These are phyloP conservation scores for Ogataea angusta DNA, from an alignment of 805 yeast species.

Conservation along the genomic window DNA sequence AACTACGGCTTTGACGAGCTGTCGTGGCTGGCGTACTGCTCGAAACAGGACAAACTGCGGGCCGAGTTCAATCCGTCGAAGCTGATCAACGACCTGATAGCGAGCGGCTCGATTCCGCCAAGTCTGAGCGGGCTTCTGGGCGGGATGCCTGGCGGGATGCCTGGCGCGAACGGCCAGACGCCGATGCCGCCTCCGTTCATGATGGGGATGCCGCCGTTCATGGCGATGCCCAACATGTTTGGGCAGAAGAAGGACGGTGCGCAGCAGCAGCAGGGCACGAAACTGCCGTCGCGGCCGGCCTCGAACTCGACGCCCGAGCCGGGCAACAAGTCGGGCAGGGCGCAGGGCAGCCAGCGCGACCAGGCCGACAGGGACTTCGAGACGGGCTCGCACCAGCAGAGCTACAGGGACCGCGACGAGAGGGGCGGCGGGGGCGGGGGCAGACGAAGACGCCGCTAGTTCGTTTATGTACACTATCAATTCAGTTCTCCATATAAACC, in stretches of 20 bases:
- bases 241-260: conserved; percentile 9
- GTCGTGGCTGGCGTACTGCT: conserved; percentile 91
- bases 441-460: conserved; percentile 9
- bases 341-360: conserved; percentile 25
- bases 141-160: conserved; percentile 28
- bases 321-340: conserved; percentile 12
- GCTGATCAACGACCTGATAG: conserved; percentile 61
- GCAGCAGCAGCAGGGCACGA: conserved; percentile 16
- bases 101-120: conserved; percentile 30
- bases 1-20: conserved; percentile 96
- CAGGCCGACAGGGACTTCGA: conserved; percentile 29
- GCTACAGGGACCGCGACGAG: conserved; percentile 22
- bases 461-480: conserved; percentile 2
- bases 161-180: conserved; percentile 16
- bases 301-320: conserved; percentile 28
- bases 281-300: conserved; percentile 25
- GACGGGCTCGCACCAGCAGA: conserved; percentile 17
- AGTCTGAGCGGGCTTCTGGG: conserved; percentile 27
- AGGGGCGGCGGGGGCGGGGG: conserved; percentile 4
- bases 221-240: conserved; percentile 19
- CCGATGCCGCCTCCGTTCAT: conserved; percentile 19
- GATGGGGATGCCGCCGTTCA: conserved; percentile 26
- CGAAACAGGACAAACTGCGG: conserved; percentile 78
- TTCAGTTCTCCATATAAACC: not conserved
- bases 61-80: conserved; percentile 82